Percentiles rank a stretch among this genome's conserved stretches.
Evolutionary conservation across 495 filamentous ascomycete genomes (phyloP).

Genomic region (Pyrenopolyporus hunteri): DNA sequence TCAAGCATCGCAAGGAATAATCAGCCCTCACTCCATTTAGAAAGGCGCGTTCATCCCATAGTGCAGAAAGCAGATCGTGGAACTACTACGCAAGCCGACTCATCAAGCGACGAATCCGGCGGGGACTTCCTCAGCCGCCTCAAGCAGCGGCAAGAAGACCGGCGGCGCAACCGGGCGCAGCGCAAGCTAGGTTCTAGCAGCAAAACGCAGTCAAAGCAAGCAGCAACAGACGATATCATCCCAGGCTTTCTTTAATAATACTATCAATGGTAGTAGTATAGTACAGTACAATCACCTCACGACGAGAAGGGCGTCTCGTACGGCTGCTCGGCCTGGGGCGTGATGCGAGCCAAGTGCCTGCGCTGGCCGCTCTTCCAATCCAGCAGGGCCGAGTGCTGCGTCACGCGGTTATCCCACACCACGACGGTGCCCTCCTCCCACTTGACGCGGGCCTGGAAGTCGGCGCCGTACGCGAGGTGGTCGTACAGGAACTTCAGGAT

Average conservation of each 20-base stretch:
- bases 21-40: conserved; percentile 3
- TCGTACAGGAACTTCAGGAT: conserved; percentile 88
- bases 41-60: background rate
- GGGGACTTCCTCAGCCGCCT: conserved; percentile 31
- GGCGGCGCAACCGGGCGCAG: conserved; percentile 29
- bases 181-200: conserved; percentile 20
- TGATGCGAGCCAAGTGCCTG: conserved; percentile 81
- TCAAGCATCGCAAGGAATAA: conserved; percentile 2
- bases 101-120: conserved; percentile 16
- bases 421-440: conserved; percentile 86
- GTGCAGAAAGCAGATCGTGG: background rate
- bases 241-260: conserved; percentile 41
- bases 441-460: conserved; percentile 87
- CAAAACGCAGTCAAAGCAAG: conserved; percentile 13
- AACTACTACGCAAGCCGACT: background rate
- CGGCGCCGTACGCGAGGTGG: conserved; percentile 79
- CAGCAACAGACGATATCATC: conserved; percentile 36
- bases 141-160: conserved; percentile 37
- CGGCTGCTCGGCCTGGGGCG: conserved; percentile 80
- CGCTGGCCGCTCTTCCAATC: conserved; percentile 82
- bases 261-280: background rate
- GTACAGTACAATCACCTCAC: conserved; percentile 3
- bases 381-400: conserved; percentile 75
- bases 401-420: conserved; percentile 88
- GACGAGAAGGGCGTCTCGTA: conserved; percentile 70